phyloP scores from a whole-genome alignment of 2,329 filamentous ascomycete species.

The Alternaria angustiovoidea region DNA sequence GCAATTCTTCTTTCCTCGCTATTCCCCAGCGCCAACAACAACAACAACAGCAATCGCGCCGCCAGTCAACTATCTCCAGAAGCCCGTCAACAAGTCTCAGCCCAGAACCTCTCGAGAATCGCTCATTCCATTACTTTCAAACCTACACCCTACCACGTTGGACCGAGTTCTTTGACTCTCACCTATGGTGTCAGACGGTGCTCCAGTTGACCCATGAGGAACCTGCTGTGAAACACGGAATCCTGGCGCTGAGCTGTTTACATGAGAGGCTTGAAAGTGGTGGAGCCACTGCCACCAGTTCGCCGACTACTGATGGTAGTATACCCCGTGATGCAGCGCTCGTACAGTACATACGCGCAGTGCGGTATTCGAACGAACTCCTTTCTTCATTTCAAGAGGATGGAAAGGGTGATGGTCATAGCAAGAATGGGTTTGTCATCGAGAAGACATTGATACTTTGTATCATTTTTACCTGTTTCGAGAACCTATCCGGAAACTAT shows the following conservation, averaged over 20 bases:
- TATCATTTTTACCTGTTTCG: slow-evolving; percentile 13
- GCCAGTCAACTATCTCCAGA: neutral
- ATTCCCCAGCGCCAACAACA: neutral
- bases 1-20: neutral
- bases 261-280: neutral
- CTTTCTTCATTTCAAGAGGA: neutral
- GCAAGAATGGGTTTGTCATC: neutral
- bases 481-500: no score
- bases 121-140: neutral
- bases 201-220: neutral
- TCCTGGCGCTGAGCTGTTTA: neutral
- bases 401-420: no score
- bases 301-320: neutral
- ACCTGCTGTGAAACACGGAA: neutral
- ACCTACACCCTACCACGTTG: neutral
- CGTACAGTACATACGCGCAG: neutral
- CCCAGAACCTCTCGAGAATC: neutral
- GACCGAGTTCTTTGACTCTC: neutral
- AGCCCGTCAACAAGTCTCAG: neutral
- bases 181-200: neutral
- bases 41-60: neutral
- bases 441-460: slow-evolving; percentile 12
- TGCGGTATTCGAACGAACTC: neutral
- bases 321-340: neutral
- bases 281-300: neutral